A percentile compares a stretch with the other conserved stretches of the same genome.
These are phyloP conservation scores for Rubroboletus pulcherrimus DNA, from an alignment of 768 basidiomycete genomes.

Conservation along the genomic window DNA sequence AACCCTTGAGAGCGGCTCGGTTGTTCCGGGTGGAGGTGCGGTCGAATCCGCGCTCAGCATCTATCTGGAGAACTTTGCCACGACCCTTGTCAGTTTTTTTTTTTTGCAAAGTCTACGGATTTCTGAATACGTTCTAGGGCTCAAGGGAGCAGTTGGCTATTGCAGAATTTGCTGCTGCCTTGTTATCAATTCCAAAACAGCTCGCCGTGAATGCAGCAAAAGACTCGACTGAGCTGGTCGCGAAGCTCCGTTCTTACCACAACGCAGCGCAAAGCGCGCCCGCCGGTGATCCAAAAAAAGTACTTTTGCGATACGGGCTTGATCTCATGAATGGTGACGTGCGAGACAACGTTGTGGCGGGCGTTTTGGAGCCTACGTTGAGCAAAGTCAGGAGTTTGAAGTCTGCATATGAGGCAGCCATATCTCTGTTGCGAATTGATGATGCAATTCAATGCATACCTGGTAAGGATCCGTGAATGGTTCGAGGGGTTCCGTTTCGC, in stretches of 20 bases:
- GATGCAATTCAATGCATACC: conserved; percentile 91
- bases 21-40: conserved; percentile 96
- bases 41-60: conserved; percentile 96
- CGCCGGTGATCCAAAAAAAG: conserved; percentile 86
- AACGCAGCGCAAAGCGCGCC: conserved; percentile 94
- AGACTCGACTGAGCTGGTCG: conserved; percentile 95
- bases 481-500: conserved; percentile 10
- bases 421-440: conserved; percentile 91
- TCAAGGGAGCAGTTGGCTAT: conserved; percentile 98
- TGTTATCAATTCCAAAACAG: conserved; percentile 94
- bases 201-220: conserved; percentile 98
- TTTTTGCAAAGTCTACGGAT: not conserved
- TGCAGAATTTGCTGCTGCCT: conserved; percentile 93
- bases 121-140: conserved; percentile 51
- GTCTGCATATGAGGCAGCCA: conserved; percentile 94
- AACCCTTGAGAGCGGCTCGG: conserved; percentile 91
- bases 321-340: conserved; percentile 94
- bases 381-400: conserved; percentile 97
- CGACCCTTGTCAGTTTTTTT: conserved; percentile 71
- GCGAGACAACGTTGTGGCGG: conserved; percentile 89
- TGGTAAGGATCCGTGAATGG: conserved; percentile 45
- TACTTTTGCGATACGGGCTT: conserved; percentile 85
- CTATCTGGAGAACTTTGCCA: conserved; percentile 98
- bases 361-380: conserved; percentile 93
- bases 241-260: conserved; percentile 95